Base-by-base conservation (phyloP, 257 asterid species). In the Jacaranda copaia region DNA sequence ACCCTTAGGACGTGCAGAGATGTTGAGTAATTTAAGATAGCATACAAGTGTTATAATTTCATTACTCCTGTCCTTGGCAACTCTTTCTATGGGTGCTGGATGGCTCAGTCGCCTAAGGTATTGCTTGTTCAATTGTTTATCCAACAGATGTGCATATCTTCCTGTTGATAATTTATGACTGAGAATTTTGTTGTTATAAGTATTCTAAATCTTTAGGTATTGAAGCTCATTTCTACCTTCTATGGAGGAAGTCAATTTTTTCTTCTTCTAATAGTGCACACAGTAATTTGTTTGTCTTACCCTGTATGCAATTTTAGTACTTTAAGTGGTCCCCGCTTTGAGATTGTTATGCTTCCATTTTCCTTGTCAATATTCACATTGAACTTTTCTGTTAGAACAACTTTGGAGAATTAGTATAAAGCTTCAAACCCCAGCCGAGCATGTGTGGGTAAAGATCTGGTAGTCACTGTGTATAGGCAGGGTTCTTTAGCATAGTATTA, bases 1-100 rank as follows among this genome's bases (percentile, higher is more conserved):
- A 68, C 93, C 99, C 40, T 80, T 96, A 82, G 99, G 99, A 70
- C 96, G 98, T 14, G 99, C 99, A 40, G 99, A 96, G 91, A 96
- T 96, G 99, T 85, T 96, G 74, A 96, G 99, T 87, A 96, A 96
- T 84, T 84, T 96, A 85, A 91, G 99, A 91, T 96, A 96, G 85
- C 99, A 96, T 75, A 96, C 99, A 38, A 96, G 99, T 77, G 99
- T 96, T 67, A 91, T 96, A 77, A 88, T 93, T 80, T 93, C 99
- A 46, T 85, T 96, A 76, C 93, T 96, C 86, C 98, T 91, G 86
- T 91, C 98, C 36, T 78, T 96, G 81, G 99, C 97, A 72, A 96
- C 98, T 77, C 96, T 96, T 84, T 94, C 99, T 14, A 91, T 89
- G 72, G 93, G 99, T 84, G 89, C 99, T 76, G 86, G 97, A 81